Evolutionary conservation across 208 protist genomes (phyloP).

Genomic region (Lotmaria passim): DNA sequence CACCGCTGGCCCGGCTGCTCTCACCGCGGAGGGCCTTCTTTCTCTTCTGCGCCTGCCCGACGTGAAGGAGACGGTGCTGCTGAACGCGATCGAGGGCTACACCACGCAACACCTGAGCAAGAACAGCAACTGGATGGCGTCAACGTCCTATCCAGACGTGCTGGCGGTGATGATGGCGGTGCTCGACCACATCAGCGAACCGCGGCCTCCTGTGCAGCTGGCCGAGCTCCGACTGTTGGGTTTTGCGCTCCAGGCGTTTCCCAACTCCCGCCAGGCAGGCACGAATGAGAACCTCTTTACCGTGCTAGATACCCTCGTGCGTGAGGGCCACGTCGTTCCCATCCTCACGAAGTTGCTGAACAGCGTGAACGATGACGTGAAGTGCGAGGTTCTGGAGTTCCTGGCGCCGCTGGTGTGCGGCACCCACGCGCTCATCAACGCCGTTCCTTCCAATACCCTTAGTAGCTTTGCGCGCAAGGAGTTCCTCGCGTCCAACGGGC

Average conservation of each 20-base stretch:
- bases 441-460: constrained; percentile 29
- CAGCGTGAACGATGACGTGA: constrained; percentile 93
- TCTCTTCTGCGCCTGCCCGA: constrained; percentile 76
- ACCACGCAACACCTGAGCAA: constrained; percentile 59
- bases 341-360: constrained; percentile 73
- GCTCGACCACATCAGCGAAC: constrained; percentile 65
- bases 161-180: constrained; percentile 59
- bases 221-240: constrained; percentile 73
- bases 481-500: constrained; percentile 70
- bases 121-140: constrained; percentile 41
- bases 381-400: constrained; percentile 84
- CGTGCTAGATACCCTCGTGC: constrained; percentile 57
- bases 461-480: constrained; percentile 45
- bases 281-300: constrained; percentile 43
- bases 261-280: constrained; percentile 19
- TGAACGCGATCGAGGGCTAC: constrained; percentile 76
- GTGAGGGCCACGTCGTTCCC: constrained; percentile 49
- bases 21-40: constrained; percentile 57
- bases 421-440: constrained; percentile 40
- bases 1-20: constrained; percentile 11
- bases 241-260: constrained; percentile 60
- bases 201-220: constrained; percentile 79
- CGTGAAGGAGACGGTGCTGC: constrained; percentile 76
- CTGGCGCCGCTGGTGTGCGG: constrained; percentile 73
- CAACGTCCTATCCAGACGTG: constrained; percentile 44